Conservation (phyloP, 352 stramenopile species). For the Blastocystis sp. region DNA sequence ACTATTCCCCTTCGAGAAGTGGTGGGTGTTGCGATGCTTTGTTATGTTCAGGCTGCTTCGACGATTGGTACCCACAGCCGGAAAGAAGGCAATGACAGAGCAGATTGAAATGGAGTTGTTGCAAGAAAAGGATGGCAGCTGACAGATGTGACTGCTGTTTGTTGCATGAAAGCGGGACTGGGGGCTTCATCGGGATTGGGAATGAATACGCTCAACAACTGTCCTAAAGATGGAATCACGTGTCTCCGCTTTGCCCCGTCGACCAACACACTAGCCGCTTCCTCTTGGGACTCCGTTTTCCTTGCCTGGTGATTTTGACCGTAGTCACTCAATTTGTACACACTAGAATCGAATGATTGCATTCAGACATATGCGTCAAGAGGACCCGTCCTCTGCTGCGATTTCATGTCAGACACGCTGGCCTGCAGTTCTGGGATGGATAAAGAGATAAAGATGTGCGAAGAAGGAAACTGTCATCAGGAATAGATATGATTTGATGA, state of each 20-base stretch:
- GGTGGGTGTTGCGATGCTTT: conserved; percentile 43
- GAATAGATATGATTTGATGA: conserved; percentile 57
- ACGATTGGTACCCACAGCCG: background rate
- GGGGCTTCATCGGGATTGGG: no score
- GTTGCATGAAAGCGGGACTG: no score
- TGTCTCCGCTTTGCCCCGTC: conserved; percentile 58
- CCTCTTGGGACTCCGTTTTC: conserved; percentile 54
- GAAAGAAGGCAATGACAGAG: conserved; percentile 58
- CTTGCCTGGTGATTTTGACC: background rate
- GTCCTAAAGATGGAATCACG: conserved; percentile 43
- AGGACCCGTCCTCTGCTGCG: conserved; percentile 51
- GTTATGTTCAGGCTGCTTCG: conserved; percentile 17
- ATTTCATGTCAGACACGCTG: conserved; percentile 55
- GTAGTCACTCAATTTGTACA: conserved; percentile 58
- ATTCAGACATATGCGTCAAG: conserved; percentile 58
- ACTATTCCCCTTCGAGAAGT: conserved; percentile 62
- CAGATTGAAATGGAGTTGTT: conserved; percentile 31
- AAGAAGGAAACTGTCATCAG: background rate
- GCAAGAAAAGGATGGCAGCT: background rate
- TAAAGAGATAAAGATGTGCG: conserved; percentile 34
- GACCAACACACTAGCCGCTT: conserved; percentile 14
- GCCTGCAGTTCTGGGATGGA: conserved; percentile 45
- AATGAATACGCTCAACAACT: conserved; percentile 50
- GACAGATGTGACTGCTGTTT: no score
- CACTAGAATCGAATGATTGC: conserved; percentile 29